A percentile compares a stretch with the other conserved stretches of the same genome.
phyloP scores from a whole-genome alignment of 305 asterid species.

The Striga hermonthica region DNA sequence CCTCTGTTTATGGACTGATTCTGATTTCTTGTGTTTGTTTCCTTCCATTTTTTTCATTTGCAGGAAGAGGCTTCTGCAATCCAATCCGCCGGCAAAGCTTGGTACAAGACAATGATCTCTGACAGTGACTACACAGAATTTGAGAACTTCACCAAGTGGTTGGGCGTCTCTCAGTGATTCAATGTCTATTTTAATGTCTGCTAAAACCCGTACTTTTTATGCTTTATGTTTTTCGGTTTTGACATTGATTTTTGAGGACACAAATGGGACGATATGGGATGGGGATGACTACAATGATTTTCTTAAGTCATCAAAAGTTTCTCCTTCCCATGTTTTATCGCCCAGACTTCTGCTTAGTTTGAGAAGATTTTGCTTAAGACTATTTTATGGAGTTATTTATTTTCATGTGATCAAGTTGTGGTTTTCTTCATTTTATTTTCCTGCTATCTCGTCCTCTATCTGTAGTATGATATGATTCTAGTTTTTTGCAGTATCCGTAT shows the following conservation, averaged over 20 bases:
- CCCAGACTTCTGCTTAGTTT: neutral
- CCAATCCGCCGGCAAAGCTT: conserved; percentile 58
- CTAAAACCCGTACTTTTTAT: neutral
- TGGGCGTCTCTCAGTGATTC: conserved; percentile 5
- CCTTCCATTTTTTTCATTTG: neutral
- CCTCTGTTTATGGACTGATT: neutral
- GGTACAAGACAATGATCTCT: conserved; percentile 92
- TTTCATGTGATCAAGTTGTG: neutral
- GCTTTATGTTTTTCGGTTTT: neutral
- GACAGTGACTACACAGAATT: conserved; percentile 31
- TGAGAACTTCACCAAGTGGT: conserved; percentile 12
- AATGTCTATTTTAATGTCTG: neutral
- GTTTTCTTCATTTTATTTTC: no score
- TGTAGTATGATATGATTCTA: no score
- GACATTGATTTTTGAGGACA: conserved; percentile 3
- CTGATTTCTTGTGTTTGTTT: neutral
- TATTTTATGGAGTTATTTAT: neutral
- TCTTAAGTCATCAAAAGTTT: neutral
- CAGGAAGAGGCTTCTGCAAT: conserved; percentile 74
- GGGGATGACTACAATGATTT: no score
- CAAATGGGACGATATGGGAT: neutral
- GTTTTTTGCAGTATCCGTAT: no score
- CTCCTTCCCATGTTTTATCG: neutral
- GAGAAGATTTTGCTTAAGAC: neutral
- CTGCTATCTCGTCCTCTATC: no score